A percentile compares a stretch with the other conserved stretches of the same genome.
These are phyloP conservation scores for Aeschynomene evenia DNA, from an alignment of 306 rosid genomes.

Conservation along the genomic window DNA sequence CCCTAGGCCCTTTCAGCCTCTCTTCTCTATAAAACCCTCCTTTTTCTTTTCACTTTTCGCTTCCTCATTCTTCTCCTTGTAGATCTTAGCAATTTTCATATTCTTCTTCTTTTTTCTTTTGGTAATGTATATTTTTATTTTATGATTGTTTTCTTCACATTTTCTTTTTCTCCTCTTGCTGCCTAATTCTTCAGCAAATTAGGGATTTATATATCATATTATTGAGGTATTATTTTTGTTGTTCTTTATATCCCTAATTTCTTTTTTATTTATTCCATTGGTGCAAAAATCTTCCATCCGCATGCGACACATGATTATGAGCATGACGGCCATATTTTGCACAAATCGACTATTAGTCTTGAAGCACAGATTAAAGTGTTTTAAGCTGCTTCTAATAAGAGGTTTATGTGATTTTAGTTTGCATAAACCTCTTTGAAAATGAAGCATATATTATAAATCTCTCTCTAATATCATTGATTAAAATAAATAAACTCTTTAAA, in stretches of 20 bases:
- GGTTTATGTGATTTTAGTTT: constrained; percentile 37
- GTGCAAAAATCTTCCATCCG: constrained; percentile 92
- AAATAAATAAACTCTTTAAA: background rate
- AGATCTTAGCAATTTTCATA: background rate
- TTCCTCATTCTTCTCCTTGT: background rate
- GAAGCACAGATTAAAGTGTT: constrained; percentile 33
- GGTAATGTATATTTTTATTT: too few relatives aligned
- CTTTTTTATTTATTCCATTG: background rate
- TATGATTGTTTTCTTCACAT: background rate
- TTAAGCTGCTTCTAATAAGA: constrained; percentile 50
- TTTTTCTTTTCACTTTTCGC: background rate
- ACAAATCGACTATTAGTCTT: constrained; percentile 42
- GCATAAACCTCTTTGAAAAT: constrained; percentile 41
- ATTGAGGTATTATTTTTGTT: background rate
- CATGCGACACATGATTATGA: constrained; percentile 52
- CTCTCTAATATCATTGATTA: background rate
- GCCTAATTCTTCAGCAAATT: background rate
- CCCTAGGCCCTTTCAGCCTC: constrained; percentile 28
- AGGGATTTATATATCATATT: background rate
- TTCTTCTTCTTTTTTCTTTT: background rate
- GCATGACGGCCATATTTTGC: constrained; percentile 91
- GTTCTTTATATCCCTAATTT: background rate
- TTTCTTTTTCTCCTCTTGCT: background rate
- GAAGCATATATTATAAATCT: constrained; percentile 38
- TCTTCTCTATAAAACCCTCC: constrained; percentile 31